Evolutionary conservation across 768 basidiomycete genomes (phyloP).

Genomic region (Vararia minispora): DNA sequence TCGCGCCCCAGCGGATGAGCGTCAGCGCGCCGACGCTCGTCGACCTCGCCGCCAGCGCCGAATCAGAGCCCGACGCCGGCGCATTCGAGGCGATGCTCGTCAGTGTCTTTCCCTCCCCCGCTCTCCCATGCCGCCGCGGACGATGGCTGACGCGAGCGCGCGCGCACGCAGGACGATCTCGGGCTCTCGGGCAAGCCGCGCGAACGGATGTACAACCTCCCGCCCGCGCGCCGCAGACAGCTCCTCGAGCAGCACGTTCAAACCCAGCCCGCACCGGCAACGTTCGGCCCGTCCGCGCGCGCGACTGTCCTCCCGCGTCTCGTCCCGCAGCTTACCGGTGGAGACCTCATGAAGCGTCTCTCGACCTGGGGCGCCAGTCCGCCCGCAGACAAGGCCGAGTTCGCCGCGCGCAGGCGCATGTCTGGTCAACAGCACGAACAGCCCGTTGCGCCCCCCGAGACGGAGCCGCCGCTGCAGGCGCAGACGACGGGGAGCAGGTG

Average conservation of each 20-base stretch:
- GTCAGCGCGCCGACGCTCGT: slow-evolving; percentile 65
- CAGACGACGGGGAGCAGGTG: slow-evolving; percentile 71
- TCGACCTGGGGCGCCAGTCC: slow-evolving; percentile 56
- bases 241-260: slow-evolving; percentile 48
- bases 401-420: no score
- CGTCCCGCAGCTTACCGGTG: slow-evolving; percentile 68
- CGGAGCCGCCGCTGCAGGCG: slow-evolving; percentile 31
- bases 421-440: not conserved
- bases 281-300: slow-evolving; percentile 49
- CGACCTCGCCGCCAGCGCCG: slow-evolving; percentile 22
- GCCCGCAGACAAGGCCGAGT: no score
- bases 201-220: slow-evolving; percentile 47
- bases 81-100: slow-evolving; percentile 69
- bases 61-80: slow-evolving; percentile 27
- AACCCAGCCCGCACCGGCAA: slow-evolving; percentile 27
- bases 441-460: not conserved
- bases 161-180: slow-evolving; percentile 53
- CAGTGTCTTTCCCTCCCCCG: slow-evolving; percentile 14
- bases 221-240: slow-evolving; percentile 53
- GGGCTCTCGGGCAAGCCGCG: slow-evolving; percentile 65
- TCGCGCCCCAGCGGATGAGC: slow-evolving; percentile 32
- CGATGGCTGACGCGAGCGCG: slow-evolving; percentile 5
- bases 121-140: not conserved
- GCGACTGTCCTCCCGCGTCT: slow-evolving; percentile 51
- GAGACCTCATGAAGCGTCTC: slow-evolving; percentile 54